Evolutionary conservation across 163 green algal species (phyloP).

Genomic region (Scenedesmus sp.): DNA sequence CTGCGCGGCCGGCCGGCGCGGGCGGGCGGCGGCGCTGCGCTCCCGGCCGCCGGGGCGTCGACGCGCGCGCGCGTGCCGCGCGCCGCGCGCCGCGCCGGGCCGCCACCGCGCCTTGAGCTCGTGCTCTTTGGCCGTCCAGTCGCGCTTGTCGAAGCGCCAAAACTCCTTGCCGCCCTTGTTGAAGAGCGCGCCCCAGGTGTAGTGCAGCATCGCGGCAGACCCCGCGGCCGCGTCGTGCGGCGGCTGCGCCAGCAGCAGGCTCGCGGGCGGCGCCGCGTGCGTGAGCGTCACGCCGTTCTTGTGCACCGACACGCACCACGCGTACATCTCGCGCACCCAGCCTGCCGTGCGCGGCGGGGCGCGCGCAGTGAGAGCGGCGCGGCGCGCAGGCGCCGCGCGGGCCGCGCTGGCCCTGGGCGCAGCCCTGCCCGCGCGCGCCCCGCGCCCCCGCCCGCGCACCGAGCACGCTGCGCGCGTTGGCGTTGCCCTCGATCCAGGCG

Average conservation of each 20-base stretch:
- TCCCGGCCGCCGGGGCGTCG: not conserved
- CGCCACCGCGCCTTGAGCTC: conserved; percentile 54
- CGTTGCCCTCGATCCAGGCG: conserved; percentile 85
- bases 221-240: conserved; percentile 69
- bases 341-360: conserved; percentile 40
- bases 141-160: conserved; percentile 84
- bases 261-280: conserved; percentile 56
- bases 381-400: no score
- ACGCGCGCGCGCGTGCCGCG: no score
- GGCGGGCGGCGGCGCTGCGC: not conserved
- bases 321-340: conserved; percentile 94
- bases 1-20: conserved; percentile 15
- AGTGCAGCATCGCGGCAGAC: conserved; percentile 86
- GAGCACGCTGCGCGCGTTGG: conserved; percentile 78
- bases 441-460: conserved; percentile 59
- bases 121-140: conserved; percentile 57
- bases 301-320: conserved; percentile 68
- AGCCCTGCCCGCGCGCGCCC: not conserved
- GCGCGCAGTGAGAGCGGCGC: not conserved
- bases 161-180: conserved; percentile 66
- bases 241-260: conserved; percentile 78
- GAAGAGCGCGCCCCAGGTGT: conserved; percentile 85
- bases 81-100: no score
- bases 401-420: not conserved
- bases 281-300: conserved; percentile 65